Percentiles rank a stretch among this genome's conserved stretches.
Conservation (phyloP, 768 basidiomycete genomes). For the Chalciporus sphaerocephalus region DNA sequence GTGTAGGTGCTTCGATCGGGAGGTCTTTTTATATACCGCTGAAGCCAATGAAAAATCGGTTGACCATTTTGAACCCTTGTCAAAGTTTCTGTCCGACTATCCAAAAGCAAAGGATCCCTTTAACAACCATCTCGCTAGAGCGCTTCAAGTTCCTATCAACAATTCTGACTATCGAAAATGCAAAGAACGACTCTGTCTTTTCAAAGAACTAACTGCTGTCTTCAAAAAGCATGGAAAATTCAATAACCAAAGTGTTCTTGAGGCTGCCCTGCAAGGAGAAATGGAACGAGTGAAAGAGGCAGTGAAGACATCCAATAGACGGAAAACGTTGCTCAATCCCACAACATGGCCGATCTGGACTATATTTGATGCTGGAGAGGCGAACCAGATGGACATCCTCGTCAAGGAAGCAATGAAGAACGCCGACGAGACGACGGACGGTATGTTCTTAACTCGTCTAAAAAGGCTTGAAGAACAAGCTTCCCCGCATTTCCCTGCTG, state of each 20-base stretch:
- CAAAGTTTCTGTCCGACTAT: background rate
- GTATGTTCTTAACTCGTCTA: conserved; percentile 13
- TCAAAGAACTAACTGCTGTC: conserved; percentile 2
- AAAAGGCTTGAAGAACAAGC: background rate
- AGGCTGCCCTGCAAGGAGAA: conserved; percentile 4
- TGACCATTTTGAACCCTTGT: conserved; percentile 9
- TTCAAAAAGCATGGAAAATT: background rate
- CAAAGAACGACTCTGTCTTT: conserved; percentile 17
- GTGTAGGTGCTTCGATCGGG: conserved; percentile 16
- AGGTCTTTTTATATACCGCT: conserved; percentile 3
- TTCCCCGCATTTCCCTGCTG: background rate
- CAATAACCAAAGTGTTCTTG: background rate
- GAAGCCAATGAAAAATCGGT: background rate
- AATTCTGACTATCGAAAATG: conserved; percentile 4
- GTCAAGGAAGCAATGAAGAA: conserved; percentile 4
- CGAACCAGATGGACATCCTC: background rate
- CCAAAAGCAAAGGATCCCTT: conserved; percentile 12
- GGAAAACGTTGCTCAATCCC: background rate
- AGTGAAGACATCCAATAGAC: background rate
- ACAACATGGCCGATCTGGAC: background rate
- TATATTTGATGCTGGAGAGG: background rate
- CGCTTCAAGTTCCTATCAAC: conserved; percentile 2
- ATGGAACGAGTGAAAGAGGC: background rate
- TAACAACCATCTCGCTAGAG: background rate
- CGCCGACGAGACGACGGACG: conserved; percentile 3